Evolutionary conservation across 306 rosid genomes (phyloP), one percentile per base, ranked within the genome.

Genomic region (Prunus padus): DNA sequence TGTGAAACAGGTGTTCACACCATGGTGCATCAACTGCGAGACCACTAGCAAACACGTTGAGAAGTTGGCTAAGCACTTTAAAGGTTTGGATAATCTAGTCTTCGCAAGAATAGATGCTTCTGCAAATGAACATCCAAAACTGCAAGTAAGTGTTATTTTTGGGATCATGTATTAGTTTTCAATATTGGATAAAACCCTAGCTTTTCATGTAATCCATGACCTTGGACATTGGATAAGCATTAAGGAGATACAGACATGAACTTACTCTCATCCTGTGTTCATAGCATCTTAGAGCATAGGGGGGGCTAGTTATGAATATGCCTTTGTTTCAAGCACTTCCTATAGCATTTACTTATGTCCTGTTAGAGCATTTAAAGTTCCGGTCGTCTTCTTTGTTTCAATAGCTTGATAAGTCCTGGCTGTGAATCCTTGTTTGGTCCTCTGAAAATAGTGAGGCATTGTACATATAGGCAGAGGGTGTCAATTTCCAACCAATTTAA

Each of bases 1-100:
- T 76, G 28, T 74, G 82, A 79, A 85, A 84, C 83, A 95, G 99
- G 97, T 95, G 55, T 84, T 78, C 64, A 82, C 99, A 16, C 97
- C 99, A 40, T 92, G 99, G 99, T 95, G 99, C 82, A 77, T 86
- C 76, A 87, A 74, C 72, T 95, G 99, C 62, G 97, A 95, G 82
- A 77, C 89, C 72, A 92, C 83, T 25, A 89, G 78, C 84, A 92
- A 92, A 83, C 95, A 91, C 5, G 92, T 95, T 9, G 91, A 92
- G 82, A 95, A 88, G 82, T 83, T 95, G 87, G 93, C 97, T 15
- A 90, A 92, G 85, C 98, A 92, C 84, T 90, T 90, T 95, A 92
- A 88, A 83, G 88, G 87, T 82, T 80, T 79, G 59, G 88, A 84
- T 26, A 82, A 77, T 84, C 74, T 92, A 65, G 63, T 89, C 37